These are phyloP conservation scores for Dipteronia dyeriana DNA, from an alignment of 345 rosid species.

Conservation along the genomic window DNA sequence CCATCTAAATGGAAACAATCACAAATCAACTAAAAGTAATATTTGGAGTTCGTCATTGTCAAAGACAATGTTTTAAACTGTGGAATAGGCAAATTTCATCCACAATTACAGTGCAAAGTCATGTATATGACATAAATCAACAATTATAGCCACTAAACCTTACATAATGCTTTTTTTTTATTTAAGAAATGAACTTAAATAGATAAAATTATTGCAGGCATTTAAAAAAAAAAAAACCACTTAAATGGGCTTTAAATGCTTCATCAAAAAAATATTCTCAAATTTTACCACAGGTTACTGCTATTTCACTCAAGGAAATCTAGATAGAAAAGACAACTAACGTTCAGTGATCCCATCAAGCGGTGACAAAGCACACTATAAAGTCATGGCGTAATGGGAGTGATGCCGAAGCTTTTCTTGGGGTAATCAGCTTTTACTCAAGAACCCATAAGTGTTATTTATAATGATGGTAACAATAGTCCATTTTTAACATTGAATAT, in stretches of 20 bases:
- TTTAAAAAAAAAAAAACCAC: neutral
- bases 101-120: neutral
- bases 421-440: neutral
- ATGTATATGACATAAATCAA: neutral
- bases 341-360: neutral
- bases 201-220: neutral
- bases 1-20: neutral
- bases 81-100: neutral
- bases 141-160: neutral
- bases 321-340: neutral
- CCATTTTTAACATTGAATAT: neutral
- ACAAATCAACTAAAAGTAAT: neutral
- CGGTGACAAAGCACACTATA: neutral
- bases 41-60: neutral
- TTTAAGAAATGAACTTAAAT: neutral
- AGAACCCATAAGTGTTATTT: neutral
- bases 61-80: neutral
- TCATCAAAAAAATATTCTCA: neutral
- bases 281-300: neutral
- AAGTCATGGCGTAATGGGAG: neutral
- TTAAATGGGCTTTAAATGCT: neutral
- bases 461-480: neutral
- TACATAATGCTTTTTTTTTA: neutral
- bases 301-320: neutral
- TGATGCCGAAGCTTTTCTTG: neutral